Base-by-base conservation (phyloP, 306 rosid genomes). In the Cotoneaster glaucophyllus region DNA sequence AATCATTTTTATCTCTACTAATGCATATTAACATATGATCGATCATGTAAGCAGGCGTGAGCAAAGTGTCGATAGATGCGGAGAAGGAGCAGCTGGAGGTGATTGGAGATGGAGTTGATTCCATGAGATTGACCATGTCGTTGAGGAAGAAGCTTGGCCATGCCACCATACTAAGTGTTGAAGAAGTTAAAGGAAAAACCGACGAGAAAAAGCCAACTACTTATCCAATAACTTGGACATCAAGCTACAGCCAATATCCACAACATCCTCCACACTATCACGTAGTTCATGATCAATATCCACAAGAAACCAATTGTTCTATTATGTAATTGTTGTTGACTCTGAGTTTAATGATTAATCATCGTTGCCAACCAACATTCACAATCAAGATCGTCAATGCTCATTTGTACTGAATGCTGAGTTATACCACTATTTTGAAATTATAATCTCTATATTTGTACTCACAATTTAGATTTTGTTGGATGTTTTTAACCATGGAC, bases 61-160 rank as follows among this genome's bases (percentile, higher is more conserved):
- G 3, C 71, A 81, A 84, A 14, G 86, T 84, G 71, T 53, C 76
- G 22, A 1, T 87, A 18, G 69, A 67, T 32, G 83, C 86, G 0
- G 52, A 57, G 63, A 69, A 69, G 28, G 86, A 82, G 57, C 45
- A 45, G 62, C 22, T 86, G 81, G 83, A 24, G 59, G 86, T 82
- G 34, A 45, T 32, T 4, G 84, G 84, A 28, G 77, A 74, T 0
- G 61, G 12, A 2, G 39, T 77, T 0, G 86, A 84, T 29, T 22
- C 86, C 0, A 70, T n/a, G 17, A 5, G 71, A 56, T 15, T 84
- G 84, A 57, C 78, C 18, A 3, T 54, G 53, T 28, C 41, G 25
- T 25, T 17, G 72, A 18, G 67, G 63, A 56, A 73, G 69, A 79
- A 79, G 65, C 34, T 73, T 43, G 19, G 74, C 2, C 57, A 4